Evolutionary conservation across 2,329 filamentous ascomycete species (phyloP).

Genomic region (Monilinia fructigena): DNA sequence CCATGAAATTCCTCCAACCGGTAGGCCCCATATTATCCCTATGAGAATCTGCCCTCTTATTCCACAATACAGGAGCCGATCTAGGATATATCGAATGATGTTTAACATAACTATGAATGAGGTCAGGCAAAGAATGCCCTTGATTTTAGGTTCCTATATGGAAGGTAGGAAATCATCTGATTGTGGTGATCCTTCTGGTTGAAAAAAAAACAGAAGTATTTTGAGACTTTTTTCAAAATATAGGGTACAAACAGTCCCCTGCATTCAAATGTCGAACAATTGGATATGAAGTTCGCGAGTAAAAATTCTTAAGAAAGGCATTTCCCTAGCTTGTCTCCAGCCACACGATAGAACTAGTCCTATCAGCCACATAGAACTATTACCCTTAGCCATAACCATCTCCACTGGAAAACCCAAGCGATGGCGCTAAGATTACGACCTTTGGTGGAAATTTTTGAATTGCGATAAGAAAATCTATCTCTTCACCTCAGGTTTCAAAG

Average conservation of each 20-base stretch:
- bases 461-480: constrained; percentile 23
- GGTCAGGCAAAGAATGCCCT: constrained; percentile 57
- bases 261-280: background rate
- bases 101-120: constrained; percentile 65
- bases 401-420: background rate
- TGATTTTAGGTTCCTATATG: constrained; percentile 64
- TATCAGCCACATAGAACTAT: no score
- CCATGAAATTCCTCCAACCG: constrained; percentile 61
- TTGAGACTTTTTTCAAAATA: background rate
- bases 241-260: background rate
- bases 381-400: background rate
- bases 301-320: background rate
- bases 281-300: background rate
- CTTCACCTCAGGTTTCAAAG: constrained; percentile 11
- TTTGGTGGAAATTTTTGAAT: constrained; percentile 18
- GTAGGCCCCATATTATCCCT: constrained; percentile 68
- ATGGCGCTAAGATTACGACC: constrained; percentile 20
- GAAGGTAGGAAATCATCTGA: constrained; percentile 40
- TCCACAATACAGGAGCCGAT: constrained; percentile 64
- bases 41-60: constrained; percentile 70
- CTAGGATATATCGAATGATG: constrained; percentile 54
- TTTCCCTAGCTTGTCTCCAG: background rate
- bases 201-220: background rate
- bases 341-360: background rate
- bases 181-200: no score